Evolutionary conservation across 306 rosid species (phyloP), one percentile per base, ranked within the genome.

Genomic region (Sicyos edulis): DNA sequence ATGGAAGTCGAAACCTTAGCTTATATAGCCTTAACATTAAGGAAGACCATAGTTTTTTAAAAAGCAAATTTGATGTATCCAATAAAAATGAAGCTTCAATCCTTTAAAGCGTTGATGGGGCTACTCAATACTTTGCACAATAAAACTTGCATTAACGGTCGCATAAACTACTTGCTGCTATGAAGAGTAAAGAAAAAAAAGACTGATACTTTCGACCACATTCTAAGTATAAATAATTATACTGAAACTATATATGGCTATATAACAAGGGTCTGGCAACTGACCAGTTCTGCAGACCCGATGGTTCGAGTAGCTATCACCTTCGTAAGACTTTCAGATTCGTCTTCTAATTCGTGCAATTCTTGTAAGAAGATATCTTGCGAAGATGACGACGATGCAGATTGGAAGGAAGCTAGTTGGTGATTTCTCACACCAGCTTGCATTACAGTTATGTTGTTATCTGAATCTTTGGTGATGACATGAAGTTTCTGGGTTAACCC

Each of bases 401-500:
- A 76, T 64, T 24, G 66, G 63, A 59, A 74, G 16, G 70, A 60
- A 47, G 70, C 57, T 32, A 61, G 22, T 22, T 61, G 15, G 19
- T 61, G 49, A 26, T 61, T 85, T 49, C 50, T 83, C 37, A 49
- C 74, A 67, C 87, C 92, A 55, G 93, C 96, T 47, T 68, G 86
- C 78, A 90, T 63, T 68, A 90, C 82, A 54, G 92, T 70, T 42
- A 93, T 82, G 55, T 85, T 73, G 75, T 81, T 92, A 77, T 81
- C 80, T 68, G 81, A 83, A 77, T 90, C 96, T 84, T 90, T 93
- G 51, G 98, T 90, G 67, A 93, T 85, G 80, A 93, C 88, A 75
- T 93, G 97, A 62, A 93, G 96, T 84, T 86, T 88, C 62, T 93
- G 92, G 67, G 83, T 91, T 71, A 88, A 88, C 77, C 97, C 96